Evolutionary conservation across 495 filamentous ascomycete genomes (phyloP).

Genomic region (Aspergillus asperescens): DNA sequence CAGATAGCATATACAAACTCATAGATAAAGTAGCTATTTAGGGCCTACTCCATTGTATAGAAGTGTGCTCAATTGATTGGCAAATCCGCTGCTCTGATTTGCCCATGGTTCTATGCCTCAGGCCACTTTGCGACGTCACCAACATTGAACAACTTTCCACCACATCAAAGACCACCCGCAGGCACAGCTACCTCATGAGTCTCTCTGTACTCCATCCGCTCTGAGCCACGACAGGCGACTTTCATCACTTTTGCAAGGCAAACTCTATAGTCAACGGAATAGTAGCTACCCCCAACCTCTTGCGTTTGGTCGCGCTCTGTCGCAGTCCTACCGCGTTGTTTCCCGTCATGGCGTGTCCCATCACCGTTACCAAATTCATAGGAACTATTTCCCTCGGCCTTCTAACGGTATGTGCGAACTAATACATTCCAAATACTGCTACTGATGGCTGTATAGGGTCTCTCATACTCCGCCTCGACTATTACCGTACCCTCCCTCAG

Average conservation of each 20-base stretch:
- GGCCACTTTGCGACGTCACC: conserved; percentile 1
- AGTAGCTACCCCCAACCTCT: neutral
- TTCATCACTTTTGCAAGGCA: too few relatives aligned
- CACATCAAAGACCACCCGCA: neutral
- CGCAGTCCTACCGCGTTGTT: neutral
- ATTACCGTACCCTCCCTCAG: conserved; percentile 72
- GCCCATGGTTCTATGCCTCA: neutral
- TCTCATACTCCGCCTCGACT: conserved; percentile 72
- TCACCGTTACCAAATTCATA: conserved; percentile 80
- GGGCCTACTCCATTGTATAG: neutral
- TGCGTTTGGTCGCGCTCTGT: neutral
- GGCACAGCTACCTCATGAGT: too few relatives aligned
- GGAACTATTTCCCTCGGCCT: conserved; percentile 83
- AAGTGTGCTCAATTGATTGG: neutral
- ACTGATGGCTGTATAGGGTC: conserved; percentile 69
- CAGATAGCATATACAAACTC: too few relatives aligned
- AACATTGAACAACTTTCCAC: neutral
- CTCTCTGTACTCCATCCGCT: too few relatives aligned
- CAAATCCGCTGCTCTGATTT: conserved; percentile 4
- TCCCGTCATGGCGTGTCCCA: conserved; percentile 58
- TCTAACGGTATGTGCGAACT: conserved; percentile 60
- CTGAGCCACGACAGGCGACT: neutral
- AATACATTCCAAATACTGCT: too few relatives aligned
- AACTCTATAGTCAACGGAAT: too few relatives aligned
- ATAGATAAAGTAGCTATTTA: too few relatives aligned